Percentiles rank a stretch among this genome's conserved stretches.
These are phyloP conservation scores for Calonectria honghensis DNA, from an alignment of 2,329 filamentous ascomycete species.

Conservation along the genomic window DNA sequence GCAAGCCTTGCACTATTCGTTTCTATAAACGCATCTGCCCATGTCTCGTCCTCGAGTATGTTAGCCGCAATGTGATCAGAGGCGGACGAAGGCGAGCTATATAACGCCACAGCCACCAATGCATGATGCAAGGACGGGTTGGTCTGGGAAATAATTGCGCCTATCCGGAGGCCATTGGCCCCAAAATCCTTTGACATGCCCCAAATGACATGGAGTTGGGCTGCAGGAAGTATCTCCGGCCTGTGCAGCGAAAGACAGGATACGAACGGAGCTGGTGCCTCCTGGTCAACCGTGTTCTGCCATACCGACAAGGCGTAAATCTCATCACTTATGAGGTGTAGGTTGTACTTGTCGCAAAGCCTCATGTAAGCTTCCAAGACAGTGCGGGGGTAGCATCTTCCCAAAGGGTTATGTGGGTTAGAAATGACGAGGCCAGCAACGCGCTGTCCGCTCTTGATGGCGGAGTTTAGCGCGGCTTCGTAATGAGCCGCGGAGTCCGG, in stretches of 20 bases:
- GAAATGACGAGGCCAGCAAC: background rate
- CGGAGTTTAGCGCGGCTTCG: background rate
- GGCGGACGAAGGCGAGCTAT: background rate
- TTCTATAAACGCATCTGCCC: background rate
- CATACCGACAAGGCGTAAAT: background rate
- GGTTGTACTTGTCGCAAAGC: background rate
- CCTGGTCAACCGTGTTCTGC: background rate
- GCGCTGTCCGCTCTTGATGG: background rate
- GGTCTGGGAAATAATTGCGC: background rate
- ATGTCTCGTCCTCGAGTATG: background rate
- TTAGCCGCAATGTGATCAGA: slow-evolving; percentile 2
- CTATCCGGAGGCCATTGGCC: background rate
- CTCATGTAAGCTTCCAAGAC: background rate
- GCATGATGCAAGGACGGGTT: background rate
- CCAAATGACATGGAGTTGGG: background rate
- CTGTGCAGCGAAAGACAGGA: background rate
- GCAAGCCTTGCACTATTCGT: background rate
- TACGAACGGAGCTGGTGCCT: background rate
- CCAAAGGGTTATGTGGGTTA: background rate
- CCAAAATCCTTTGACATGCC: slow-evolving; percentile 1
- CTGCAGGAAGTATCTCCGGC: background rate
- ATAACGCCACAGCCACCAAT: background rate
- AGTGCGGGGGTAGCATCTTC: background rate
- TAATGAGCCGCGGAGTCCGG: background rate
- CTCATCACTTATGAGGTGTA: background rate